Base-by-base conservation (phyloP, 495 filamentous ascomycete species). In the Sporormia fimetaria region DNA sequence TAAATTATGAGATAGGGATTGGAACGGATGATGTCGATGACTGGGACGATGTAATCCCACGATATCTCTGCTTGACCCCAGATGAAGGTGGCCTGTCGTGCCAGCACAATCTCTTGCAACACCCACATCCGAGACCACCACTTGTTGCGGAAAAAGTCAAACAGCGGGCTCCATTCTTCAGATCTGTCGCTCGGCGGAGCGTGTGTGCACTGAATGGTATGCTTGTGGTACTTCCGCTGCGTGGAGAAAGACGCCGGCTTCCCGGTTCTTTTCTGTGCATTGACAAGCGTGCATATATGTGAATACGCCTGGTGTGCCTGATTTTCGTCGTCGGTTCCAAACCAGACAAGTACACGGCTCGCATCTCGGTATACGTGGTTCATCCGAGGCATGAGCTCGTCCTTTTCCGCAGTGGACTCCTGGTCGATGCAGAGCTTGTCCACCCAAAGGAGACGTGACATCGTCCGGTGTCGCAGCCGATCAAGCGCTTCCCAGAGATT, bases 121-220 rank as follows among this genome's bases (percentile, higher is more conserved):
- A 52, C 49, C 49, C 49, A 52, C 43, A 52, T 47, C 21, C 49
- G 49, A 8, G 33, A 6, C 39, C 47, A 52, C 49, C 48, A 51
- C 1, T 16, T 42, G 31, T 47, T 46, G 18, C 10, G 3, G 23
- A 51, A 46, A 3, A 51, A 21, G 4, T 23, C 12, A 9, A 24
- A 6, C 6, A 51, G 37, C 11, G 20, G n/a, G 14, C 20, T 21
- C 43, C 43, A 52, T 14, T 17, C 11, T 11, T 16, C 14, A 6
- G 37, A 37, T 4, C 25, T 23, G 6, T 21, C 16, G 9, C 33
- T 21, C 3, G 40, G 40, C 3, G 33, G 24, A 23, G 32, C 12
- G 7, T 16, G 29, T 1, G 37, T 27, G 18, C 14, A 10, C 18
- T 14, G 6, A 11, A 24, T 9, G 25, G 18, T 18, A n/a, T n/a